Base-by-base conservation (phyloP, 2,329 filamentous ascomycete genomes). In the Pseudogymnoascus sp. region DNA sequence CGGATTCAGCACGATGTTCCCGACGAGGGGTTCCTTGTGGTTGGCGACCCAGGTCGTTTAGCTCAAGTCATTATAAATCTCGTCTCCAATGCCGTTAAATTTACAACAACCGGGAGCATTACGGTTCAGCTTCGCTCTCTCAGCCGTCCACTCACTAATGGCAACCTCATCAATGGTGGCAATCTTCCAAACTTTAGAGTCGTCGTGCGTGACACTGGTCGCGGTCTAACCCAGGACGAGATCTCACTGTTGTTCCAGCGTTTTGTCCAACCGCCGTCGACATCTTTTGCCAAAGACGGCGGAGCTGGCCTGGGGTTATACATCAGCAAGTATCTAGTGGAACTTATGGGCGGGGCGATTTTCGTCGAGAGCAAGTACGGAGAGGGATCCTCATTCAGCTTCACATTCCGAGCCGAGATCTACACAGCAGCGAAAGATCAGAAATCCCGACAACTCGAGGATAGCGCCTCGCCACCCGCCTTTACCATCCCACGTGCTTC, bases 1-100 rank as follows among this genome's bases (percentile, higher is more conserved):
- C 63, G 61, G 10, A 60, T 68, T 26, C 59, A 68, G 11, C 77
- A 79, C 61, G 76, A 37, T n/a, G 35, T 37, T 37, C 35, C 35
- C 13, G 35, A 2, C 11, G 35, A 37, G 35, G 35, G 35, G 5
- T 37, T 37, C 11, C 35, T 37, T 37, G 37, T 40, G 37, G 8
- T 42, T 21, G 38, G 91, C 29, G 90, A 93, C 71, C 87, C 90
- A 0, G 88, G 86, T 14, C 82, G 90, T 24, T 85, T 93, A 60
- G 82, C 89, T 61, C 90, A 93, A 73, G 87, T 93, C 0, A 78
- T 93, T 3, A 91, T 93, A 72, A 93, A 93, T 69, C 80, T 93
- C 1, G 82, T 90, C 7, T 90, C 89, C 6, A 93, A 93, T 69
- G 88, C 89, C 0, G 86, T 93, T 73, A 93, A 93, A 70, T 93